Conservation (phyloP, 495 filamentous ascomycete species). For the Trichocladium uniseriatum region DNA sequence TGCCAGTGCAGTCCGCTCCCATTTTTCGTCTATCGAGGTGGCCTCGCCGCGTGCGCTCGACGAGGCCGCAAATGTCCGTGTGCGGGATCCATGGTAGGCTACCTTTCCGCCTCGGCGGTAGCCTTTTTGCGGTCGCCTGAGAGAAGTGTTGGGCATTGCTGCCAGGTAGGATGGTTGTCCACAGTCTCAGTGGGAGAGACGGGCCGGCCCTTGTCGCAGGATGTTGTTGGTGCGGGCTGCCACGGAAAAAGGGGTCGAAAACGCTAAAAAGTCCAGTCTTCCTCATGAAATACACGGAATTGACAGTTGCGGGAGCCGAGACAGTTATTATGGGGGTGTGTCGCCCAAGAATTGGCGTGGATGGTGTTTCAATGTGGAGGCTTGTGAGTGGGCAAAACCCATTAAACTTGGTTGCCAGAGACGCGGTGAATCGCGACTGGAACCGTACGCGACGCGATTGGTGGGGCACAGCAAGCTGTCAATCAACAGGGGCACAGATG, state of each 20-base stretch:
- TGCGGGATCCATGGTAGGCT: constrained; percentile 45
- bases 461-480: background rate
- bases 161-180: background rate
- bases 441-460: constrained; percentile 17
- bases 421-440: constrained; percentile 12
- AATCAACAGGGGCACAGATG: background rate
- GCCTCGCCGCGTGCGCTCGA: constrained; percentile 67
- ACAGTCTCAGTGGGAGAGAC: too few species aligned
- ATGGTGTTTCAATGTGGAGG: background rate
- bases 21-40: constrained; percentile 75
- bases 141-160: constrained; percentile 40
- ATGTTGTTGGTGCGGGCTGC: too few species aligned
- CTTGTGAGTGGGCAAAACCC: constrained; percentile 11
- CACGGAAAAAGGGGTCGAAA: too few species aligned
- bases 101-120: constrained; percentile 44
- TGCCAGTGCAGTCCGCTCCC: constrained; percentile 73
- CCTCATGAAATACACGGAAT: too few species aligned
- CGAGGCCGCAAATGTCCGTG: constrained; percentile 68
- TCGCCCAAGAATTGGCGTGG: too few species aligned
- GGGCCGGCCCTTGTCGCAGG: too few species aligned
- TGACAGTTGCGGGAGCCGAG: too few species aligned
- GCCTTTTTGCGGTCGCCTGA: constrained; percentile 42
- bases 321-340: too few species aligned
- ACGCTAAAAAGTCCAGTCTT: too few species aligned
- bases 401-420: constrained; percentile 15